These are phyloP conservation scores for Coemansia sp. DNA, from an alignment of 192 early-diverging fungal species.

Conservation along the genomic window DNA sequence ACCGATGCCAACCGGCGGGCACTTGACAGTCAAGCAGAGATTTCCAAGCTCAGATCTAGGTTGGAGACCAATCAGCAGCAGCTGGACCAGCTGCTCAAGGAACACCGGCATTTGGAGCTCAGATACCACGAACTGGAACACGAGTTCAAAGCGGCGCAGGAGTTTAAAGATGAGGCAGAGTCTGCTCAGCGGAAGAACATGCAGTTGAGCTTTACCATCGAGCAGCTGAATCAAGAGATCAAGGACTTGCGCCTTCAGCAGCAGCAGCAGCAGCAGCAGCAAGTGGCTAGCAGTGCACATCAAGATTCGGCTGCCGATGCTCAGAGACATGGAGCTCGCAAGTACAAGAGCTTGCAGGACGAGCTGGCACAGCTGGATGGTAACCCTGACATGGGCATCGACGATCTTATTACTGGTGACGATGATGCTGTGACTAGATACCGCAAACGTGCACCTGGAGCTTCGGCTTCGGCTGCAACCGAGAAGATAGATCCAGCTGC, in stretches of 20 bases:
- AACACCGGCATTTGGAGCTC: slow-evolving; percentile 27
- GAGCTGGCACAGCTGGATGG: slow-evolving; percentile 31
- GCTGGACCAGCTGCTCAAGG: slow-evolving; percentile 23
- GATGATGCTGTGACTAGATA: neutral
- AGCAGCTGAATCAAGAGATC: slow-evolving; percentile 29
- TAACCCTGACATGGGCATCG: slow-evolving; percentile 24
- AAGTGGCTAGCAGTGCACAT: neutral
- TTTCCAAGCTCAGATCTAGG: slow-evolving; percentile 19
- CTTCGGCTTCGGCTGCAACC: neutral
- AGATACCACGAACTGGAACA: slow-evolving; percentile 27
- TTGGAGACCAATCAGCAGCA: slow-evolving; percentile 31
- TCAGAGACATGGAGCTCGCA: slow-evolving; percentile 11
- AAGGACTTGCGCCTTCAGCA: slow-evolving; percentile 25
- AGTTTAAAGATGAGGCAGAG: slow-evolving; percentile 25
- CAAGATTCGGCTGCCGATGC: neutral
- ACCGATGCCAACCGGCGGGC: slow-evolving; percentile 17
- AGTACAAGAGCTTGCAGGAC: slow-evolving; percentile 37
- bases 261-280: slow-evolving; percentile 2
- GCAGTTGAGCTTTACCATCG: slow-evolving; percentile 26
- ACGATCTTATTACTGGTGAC: slow-evolving; percentile 16
- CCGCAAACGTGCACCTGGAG: slow-evolving; percentile 3
- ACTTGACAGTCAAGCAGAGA: slow-evolving; percentile 32
- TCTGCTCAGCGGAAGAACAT: slow-evolving; percentile 23
- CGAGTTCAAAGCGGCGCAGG: slow-evolving; percentile 26
- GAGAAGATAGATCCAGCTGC: slow-evolving; percentile 12